Percentiles rank a stretch among this genome's conserved stretches.
Conservation (phyloP, 2,329 filamentous ascomycete genomes). For the Xylaria hypoxylon region DNA sequence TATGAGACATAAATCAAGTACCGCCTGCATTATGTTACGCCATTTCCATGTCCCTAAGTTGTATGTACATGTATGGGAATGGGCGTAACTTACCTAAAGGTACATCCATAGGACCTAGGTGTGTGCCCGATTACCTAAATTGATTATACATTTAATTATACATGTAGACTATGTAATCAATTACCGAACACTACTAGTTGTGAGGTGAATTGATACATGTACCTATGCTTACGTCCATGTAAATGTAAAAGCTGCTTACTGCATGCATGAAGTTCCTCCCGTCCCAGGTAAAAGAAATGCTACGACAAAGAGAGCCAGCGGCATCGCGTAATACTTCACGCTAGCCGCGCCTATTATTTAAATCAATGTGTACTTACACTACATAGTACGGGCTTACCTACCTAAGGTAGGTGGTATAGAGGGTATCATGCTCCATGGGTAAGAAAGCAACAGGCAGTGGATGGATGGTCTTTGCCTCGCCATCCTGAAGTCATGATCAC, state of each 20-base stretch:
- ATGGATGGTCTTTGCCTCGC: too few species aligned
- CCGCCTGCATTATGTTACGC: too few species aligned
- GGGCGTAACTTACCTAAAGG: too few species aligned
- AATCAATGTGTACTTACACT: not conserved
- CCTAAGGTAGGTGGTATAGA: not conserved
- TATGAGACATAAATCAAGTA: not conserved
- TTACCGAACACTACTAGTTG: not conserved
- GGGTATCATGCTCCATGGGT: not conserved
- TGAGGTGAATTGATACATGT: not conserved
- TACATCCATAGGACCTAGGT: too few species aligned
- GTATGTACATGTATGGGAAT: too few species aligned
- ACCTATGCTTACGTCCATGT: not conserved
- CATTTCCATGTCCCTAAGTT: too few species aligned
- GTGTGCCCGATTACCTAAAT: too few species aligned
- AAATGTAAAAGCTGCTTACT: not conserved
- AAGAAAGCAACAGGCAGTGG: too few species aligned
- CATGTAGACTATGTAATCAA: not conserved
- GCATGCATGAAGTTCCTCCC: not conserved
- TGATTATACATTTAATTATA: too few species aligned
- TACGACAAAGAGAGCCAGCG: not conserved
- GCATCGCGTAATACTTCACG: not conserved
- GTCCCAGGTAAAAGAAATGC: not conserved
- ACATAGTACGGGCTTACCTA: not conserved
- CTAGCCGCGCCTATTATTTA: slow-evolving; percentile 8
- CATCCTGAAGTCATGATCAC: not conserved